phyloP scores from a whole-genome alignment of 208 protist species.

The Trypanosomatidae sp. region DNA sequence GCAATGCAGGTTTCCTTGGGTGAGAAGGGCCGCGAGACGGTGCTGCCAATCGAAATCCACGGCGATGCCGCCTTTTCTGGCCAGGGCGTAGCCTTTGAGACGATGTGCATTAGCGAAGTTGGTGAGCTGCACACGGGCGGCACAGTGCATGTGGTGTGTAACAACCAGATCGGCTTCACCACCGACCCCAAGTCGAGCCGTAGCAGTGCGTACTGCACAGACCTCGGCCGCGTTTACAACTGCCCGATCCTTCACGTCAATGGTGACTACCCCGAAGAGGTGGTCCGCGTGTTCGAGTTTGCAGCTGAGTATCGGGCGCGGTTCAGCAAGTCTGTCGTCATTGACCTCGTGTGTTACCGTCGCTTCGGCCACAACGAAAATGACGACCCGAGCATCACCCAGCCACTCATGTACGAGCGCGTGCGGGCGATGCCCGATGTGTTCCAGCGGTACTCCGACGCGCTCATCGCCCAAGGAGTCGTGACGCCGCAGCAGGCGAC shows the following conservation, averaged over 20 bases:
- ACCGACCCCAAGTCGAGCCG: conserved; percentile 96
- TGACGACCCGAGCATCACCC: conserved; percentile 98
- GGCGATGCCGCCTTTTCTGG: conserved; percentile 98
- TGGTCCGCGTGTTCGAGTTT: conserved; percentile 89
- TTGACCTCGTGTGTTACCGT: conserved; percentile 98
- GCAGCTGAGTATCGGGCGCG: conserved; percentile 92
- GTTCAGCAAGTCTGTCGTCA: conserved; percentile 95
- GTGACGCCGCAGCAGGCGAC: conserved; percentile 71
- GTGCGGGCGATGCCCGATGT: conserved; percentile 88
- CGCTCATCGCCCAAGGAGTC: conserved; percentile 75
- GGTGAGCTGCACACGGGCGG: conserved; percentile 95
- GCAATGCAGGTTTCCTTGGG: conserved; percentile 90
- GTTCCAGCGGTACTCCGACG: conserved; percentile 81
- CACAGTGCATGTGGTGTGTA: conserved; percentile 98
- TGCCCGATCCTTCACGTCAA: conserved; percentile 99
- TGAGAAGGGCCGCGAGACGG: conserved; percentile 51
- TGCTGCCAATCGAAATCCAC: conserved; percentile 95
- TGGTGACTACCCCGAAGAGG: conserved; percentile 96
- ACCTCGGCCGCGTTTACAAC: conserved; percentile 95
- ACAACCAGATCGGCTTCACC: conserved; percentile 99
- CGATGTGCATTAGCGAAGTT: conserved; percentile 94
- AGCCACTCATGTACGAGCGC: conserved; percentile 96
- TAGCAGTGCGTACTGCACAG: conserved; percentile 97
- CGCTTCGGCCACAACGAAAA: conserved; percentile 98
- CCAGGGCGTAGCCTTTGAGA: conserved; percentile 98